Evolutionary conservation across 2,329 filamentous ascomycete species (phyloP).

Genomic region (Lachnellula hyalina): DNA sequence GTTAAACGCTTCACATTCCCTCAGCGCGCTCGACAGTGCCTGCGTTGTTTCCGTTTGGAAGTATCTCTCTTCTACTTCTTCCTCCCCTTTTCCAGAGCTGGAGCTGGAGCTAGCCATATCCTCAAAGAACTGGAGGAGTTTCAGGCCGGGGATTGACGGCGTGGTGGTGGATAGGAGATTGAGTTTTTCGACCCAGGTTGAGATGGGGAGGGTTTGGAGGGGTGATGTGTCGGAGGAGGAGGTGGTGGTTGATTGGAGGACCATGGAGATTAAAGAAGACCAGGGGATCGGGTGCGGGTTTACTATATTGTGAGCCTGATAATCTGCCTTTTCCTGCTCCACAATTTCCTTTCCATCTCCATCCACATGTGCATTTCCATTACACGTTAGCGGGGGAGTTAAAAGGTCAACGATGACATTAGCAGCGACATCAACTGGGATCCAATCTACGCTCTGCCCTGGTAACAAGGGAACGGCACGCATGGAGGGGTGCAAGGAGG

Average conservation of each 20-base stretch:
- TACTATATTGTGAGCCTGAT: slow-evolving; percentile 25
- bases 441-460: slow-evolving; percentile 21
- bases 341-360: too few relatives aligned
- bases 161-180: background rate
- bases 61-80: slow-evolving; percentile 4
- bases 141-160: slow-evolving; percentile 18
- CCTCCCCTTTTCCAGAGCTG: background rate
- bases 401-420: slow-evolving; percentile 15
- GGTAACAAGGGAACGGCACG: slow-evolving; percentile 13
- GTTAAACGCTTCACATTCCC: slow-evolving; percentile 15
- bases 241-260: background rate
- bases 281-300: slow-evolving; percentile 22
- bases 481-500: slow-evolving; percentile 3
- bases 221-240: background rate
- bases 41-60: slow-evolving; percentile 23
- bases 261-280: slow-evolving; percentile 13
- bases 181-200: slow-evolving; percentile 17
- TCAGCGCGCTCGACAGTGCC: slow-evolving; percentile 13
- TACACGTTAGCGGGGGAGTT: background rate
- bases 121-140: slow-evolving; percentile 24
- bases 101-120: slow-evolving; percentile 11
- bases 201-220: slow-evolving; percentile 15
- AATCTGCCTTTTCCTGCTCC: background rate
- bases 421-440: slow-evolving; percentile 25
- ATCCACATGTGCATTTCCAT: too few relatives aligned